These are phyloP conservation scores for Talaromyces sp. DNA, from an alignment of 2,329 filamentous ascomycete genomes.

Conservation along the genomic window DNA sequence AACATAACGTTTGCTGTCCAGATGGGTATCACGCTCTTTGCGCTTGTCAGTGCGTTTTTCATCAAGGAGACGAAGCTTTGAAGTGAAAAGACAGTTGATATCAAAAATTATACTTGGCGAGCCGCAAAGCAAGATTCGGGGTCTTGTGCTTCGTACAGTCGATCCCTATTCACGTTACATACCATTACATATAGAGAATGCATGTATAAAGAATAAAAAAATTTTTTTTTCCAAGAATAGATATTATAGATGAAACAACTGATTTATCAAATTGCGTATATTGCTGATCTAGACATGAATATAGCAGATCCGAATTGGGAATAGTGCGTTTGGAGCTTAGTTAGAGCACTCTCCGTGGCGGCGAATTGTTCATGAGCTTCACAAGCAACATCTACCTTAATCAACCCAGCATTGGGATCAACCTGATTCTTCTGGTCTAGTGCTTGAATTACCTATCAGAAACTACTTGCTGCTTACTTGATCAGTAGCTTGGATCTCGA, in stretches of 20 bases:
- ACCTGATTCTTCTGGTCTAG: not conserved
- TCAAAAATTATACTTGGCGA: not conserved
- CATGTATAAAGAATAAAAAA: no score
- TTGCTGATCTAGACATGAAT: not conserved
- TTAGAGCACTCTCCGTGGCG: not conserved
- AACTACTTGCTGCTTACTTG: not conserved
- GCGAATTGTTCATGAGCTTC: not conserved
- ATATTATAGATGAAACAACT: no score
- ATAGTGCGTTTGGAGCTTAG: not conserved
- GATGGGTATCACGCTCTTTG: conserved; percentile 49
- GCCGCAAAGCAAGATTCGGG: not conserved
- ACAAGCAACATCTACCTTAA: not conserved
- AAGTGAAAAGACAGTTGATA: not conserved
- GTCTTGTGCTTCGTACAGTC: not conserved
- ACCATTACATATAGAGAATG: not conserved
- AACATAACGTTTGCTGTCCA: conserved; percentile 52
- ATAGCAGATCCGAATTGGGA: not conserved
- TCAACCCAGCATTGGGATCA: not conserved
- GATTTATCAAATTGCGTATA: not conserved
- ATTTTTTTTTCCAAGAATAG: not conserved
- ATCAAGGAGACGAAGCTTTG: conserved; percentile 53
- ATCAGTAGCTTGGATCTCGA: not conserved
- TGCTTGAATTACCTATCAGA: not conserved
- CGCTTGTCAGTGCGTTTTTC: conserved; percentile 46
- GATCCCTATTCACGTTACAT: not conserved